phyloP scores from a whole-genome alignment of 164 flowering plant genomes.

The Chimonanthus praecox region DNA sequence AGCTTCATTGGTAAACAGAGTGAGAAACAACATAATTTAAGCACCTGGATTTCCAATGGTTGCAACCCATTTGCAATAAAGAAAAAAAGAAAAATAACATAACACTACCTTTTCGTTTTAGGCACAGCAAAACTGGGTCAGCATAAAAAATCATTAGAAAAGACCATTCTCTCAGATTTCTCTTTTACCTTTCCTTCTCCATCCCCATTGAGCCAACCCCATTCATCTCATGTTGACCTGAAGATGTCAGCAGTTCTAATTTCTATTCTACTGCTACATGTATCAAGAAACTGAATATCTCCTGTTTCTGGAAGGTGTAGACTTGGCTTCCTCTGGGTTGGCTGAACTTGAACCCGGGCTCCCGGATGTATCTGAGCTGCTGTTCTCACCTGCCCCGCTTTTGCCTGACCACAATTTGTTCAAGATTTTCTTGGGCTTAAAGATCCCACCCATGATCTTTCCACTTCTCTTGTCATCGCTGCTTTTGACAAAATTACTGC shows the following conservation, averaged over 20 bases:
- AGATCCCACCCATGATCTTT: conserved; percentile 39
- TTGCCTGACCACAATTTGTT: conserved; percentile 50
- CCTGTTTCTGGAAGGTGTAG: conserved; percentile 47
- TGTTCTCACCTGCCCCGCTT: conserved; percentile 37
- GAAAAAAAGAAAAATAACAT: not conserved
- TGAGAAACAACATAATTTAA: too few relatives aligned
- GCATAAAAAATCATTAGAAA: conserved; percentile 2
- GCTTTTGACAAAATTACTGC: conserved; percentile 15
- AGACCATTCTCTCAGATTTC: not conserved
- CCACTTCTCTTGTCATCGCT: conserved; percentile 34
- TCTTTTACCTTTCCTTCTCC: not conserved
- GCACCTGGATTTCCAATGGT: too few relatives aligned
- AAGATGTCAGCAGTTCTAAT: conserved; percentile 23
- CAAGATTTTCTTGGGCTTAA: conserved; percentile 48
- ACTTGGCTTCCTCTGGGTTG: conserved; percentile 46
- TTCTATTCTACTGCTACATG: conserved; percentile 3
- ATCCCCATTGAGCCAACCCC: not conserved
- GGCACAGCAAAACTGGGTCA: conserved; percentile 30
- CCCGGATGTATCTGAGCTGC: conserved; percentile 61
- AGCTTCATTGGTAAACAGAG: too few relatives aligned
- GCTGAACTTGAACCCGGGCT: conserved; percentile 50
- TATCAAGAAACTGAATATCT: conserved; percentile 53
- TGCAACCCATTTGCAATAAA: too few relatives aligned
- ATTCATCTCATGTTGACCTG: conserved; percentile 6
- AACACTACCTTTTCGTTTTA: conserved; percentile 14